Base-by-base conservation (phyloP, 2,329 filamentous ascomycete genomes). In the Aquanectria penicillioides region DNA sequence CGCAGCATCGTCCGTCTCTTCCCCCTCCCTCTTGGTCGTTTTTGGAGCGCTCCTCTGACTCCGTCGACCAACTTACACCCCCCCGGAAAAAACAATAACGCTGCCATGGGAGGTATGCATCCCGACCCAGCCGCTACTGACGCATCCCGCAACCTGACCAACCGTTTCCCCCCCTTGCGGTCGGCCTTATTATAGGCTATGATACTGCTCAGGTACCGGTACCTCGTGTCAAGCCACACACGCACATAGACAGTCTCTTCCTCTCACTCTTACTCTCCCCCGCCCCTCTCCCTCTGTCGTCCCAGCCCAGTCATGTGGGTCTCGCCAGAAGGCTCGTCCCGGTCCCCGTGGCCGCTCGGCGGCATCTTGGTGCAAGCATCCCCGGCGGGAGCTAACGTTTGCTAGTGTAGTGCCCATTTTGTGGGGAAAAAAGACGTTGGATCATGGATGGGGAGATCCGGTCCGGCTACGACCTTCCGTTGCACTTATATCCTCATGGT, bases 151-250 rank as follows among this genome's bases (percentile, higher is more conserved):
- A 44, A 37, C 38, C 31, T 44, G 53, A 57, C 53, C 53, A 57
- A 44, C 46, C 37, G 44, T 44, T 44, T 50, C 15, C 22, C 20
- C 28, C 12, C 17, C n/a, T 54, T 17, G 17, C 41, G 22, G 26
- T 33, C 26, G 49, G 18, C 36, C n/a, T 29, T 48, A 47, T 29
- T 43, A 34, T 28, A 41, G 41, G 25, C 33, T 23, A 7, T 50
- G 59, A 61, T 57, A 54, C 28, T 26, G 48, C 47, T 31, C 52
- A 41, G 31, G 57, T 59, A 59, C 57, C 57, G 46, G 57, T 59
- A 59, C 57, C 40, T 59, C 2, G 15, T 8, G 15, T 31, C 46
- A 38, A 46, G 31, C 44, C 53, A 44, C 53, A 36, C 37, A 22
- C 38, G 34, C 34, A 50, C 31, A 37, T 26, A n/a, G n/a, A n/a